Conservation (phyloP, 192 early-diverging fungal genomes). For the Umbelopsis sp. region DNA sequence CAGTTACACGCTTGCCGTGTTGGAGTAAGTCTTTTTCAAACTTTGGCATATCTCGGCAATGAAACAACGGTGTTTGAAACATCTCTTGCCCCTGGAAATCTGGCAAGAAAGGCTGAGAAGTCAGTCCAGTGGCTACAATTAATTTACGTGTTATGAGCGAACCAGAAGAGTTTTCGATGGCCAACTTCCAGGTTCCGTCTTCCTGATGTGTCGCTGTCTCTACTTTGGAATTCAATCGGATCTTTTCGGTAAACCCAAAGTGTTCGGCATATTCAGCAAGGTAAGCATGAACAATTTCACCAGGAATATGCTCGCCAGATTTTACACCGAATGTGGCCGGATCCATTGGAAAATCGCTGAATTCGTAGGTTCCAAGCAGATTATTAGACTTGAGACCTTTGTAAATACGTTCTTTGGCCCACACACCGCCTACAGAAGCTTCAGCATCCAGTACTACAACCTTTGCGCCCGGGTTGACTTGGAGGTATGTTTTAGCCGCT, state of each 20-base stretch:
- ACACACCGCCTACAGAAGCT: slow-evolving; percentile 4
- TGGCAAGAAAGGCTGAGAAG: not conserved
- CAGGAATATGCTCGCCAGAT: slow-evolving; percentile 19
- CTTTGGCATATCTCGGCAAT: slow-evolving; percentile 12
- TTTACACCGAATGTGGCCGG: not conserved
- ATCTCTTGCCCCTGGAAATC: slow-evolving; percentile 15
- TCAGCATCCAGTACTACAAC: slow-evolving; percentile 2
- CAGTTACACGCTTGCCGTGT: slow-evolving; percentile 13
- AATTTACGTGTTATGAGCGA: slow-evolving; percentile 14
- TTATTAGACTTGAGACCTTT: slow-evolving; percentile 20
- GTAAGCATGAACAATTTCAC: slow-evolving; percentile 9
- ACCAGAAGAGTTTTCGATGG: not conserved
- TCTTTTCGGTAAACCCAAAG: slow-evolving; percentile 11
- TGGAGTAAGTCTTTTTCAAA: slow-evolving; percentile 16
- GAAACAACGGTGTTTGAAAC: slow-evolving; percentile 9
- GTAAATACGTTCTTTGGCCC: slow-evolving; percentile 2
- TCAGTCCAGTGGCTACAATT: slow-evolving; percentile 11
- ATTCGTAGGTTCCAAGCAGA: slow-evolving; percentile 13
- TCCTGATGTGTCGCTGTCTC: not conserved
- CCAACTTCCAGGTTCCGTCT: slow-evolving; percentile 6
- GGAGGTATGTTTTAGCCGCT: slow-evolving; percentile 10
- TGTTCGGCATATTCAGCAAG: slow-evolving; percentile 16
- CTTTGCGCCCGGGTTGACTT: not conserved
- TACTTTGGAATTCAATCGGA: slow-evolving; percentile 16
- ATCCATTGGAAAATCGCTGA: slow-evolving; percentile 18